Conservation (phyloP, 1,284 basidiomycete species). For the Ustilago crameri region DNA sequence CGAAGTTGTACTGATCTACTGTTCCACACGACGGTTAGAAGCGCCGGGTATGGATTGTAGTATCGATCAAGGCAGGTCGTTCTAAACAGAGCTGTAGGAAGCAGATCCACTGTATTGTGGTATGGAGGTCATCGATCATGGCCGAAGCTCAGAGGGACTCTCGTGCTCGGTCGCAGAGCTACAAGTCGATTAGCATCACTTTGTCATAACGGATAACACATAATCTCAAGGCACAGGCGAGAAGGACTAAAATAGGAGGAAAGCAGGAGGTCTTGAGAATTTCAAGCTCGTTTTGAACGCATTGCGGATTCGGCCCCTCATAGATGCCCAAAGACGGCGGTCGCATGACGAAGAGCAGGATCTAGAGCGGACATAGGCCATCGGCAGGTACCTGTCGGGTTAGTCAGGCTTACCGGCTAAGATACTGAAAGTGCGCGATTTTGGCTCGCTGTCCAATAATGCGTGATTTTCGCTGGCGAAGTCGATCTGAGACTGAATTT, state of each 20-base stretch:
- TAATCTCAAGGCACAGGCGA: not conserved
- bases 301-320: too few species aligned
- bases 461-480: conserved; percentile 1
- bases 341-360: too few species aligned
- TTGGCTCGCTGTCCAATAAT: conserved; percentile 5
- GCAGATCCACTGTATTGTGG: conserved; percentile 2
- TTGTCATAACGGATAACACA: not conserved
- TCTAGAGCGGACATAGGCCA: too few species aligned
- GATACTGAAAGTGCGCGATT: too few species aligned
- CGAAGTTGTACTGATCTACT: conserved; percentile 4
- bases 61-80: conserved; percentile 1
- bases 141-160: conserved; percentile 6
- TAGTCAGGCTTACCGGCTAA: too few species aligned
- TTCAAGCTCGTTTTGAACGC: too few species aligned
- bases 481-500: conserved; percentile 1
- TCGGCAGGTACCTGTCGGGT: too few species aligned
- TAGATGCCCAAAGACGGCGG: too few species aligned
- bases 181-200: not conserved
- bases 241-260: not conserved
- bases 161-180: conserved; percentile 7
- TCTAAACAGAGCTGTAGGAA: not conserved
- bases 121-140: conserved; percentile 1
- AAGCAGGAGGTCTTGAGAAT: too few species aligned
- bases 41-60: conserved; percentile 1
- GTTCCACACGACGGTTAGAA: not conserved